A percentile compares a stretch with the other conserved stretches of the same genome.
Conservation (phyloP, 129 eudicot genomes). For the Gnaphalium uliginosum region DNA sequence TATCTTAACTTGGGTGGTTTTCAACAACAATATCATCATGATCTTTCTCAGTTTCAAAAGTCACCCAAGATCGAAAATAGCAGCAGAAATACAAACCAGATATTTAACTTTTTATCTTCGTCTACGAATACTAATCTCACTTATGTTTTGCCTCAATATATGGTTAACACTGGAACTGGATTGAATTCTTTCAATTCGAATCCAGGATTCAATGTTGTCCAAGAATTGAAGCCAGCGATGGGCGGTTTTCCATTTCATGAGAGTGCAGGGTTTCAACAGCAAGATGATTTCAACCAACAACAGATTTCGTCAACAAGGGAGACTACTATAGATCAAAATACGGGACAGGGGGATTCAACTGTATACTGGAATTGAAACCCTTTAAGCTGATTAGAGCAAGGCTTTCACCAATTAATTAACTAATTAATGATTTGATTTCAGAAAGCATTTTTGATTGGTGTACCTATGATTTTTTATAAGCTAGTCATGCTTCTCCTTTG, state of each 20-base stretch:
- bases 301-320: conserved; percentile 8
- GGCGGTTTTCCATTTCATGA: not conserved
- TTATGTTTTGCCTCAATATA: not conserved
- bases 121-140: not conserved
- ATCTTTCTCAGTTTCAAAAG: conserved; percentile 17
- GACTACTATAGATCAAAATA: not conserved
- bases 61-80: conserved; percentile 6
- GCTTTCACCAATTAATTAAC: not conserved
- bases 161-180: not conserved
- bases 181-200: conserved; percentile 6
- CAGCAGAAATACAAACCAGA: not conserved
- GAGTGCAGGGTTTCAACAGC: conserved; percentile 13
- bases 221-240: conserved; percentile 10
- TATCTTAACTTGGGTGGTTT: conserved; percentile 11
- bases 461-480: not conserved
- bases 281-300: conserved; percentile 5
- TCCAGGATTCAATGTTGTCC: conserved; percentile 2
- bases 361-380: not conserved
- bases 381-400: not conserved
- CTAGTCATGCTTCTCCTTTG: not conserved
- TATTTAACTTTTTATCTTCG: not conserved
- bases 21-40: conserved; percentile 17
- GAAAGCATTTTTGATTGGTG: not conserved
- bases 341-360: conserved; percentile 4
- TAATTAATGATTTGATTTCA: not conserved